phyloP scores from a whole-genome alignment of 202 grass and related monocot genomes.

The Zizania palustris region DNA sequence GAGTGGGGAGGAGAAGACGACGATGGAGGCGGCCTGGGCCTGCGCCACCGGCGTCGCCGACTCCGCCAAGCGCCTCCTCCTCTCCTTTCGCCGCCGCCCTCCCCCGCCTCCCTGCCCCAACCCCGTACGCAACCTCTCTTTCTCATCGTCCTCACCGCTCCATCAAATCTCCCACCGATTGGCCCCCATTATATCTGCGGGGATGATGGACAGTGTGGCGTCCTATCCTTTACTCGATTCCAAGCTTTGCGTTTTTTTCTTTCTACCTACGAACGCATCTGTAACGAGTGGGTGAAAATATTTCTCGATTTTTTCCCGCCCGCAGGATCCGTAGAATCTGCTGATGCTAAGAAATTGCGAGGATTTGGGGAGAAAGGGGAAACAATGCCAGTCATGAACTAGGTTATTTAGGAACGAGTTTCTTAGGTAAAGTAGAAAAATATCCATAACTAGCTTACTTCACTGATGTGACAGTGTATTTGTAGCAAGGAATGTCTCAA shows the following conservation, averaged over 20 bases:
- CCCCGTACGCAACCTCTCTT: conserved; percentile 45
- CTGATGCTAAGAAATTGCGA: not conserved
- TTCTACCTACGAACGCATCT: not conserved
- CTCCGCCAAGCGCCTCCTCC: conserved; percentile 68
- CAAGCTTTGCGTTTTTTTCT: not conserved
- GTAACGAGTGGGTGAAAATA: too few species aligned
- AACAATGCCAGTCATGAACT: not conserved
- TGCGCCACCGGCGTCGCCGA: conserved; percentile 26
- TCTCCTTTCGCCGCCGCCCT: conserved; percentile 44
- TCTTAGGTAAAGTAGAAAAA: not conserved
- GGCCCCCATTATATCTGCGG: not conserved
- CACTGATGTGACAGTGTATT: too few species aligned
- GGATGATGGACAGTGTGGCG: not conserved
- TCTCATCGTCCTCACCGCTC: too few species aligned
- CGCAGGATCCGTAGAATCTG: not conserved
- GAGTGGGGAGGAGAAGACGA: too few species aligned
- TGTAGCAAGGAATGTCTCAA: too few species aligned
- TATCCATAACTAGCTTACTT: not conserved
- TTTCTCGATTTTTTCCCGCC: not conserved
- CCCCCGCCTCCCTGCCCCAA: conserved; percentile 42
- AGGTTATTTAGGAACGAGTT: not conserved
- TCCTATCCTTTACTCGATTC: not conserved
- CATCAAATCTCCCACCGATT: too few species aligned
- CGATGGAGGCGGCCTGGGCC: too few species aligned
- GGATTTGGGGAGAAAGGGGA: not conserved